Base-by-base conservation (phyloP, 2,329 filamentous ascomycete species). In the Pestalotiopsis sp. region DNA sequence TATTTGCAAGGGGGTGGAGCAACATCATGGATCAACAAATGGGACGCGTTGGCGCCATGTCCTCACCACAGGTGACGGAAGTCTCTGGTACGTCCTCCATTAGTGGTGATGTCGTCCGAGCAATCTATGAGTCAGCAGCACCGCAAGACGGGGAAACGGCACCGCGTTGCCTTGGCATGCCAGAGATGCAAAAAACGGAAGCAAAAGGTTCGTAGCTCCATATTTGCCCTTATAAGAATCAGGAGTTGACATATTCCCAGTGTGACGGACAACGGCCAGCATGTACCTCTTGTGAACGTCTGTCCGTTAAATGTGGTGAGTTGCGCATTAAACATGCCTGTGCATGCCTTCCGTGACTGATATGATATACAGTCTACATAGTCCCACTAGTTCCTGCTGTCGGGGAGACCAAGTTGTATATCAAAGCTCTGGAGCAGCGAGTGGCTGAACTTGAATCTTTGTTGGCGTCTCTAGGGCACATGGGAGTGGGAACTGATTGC, bases 281-380 rank as follows among this genome's bases (percentile, higher is more conserved):
- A 1, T 77, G 76, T 62, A 72, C 71, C 20, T 77, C 76, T 13
- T 77, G 76, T 64, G 73, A 72, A 9, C 72, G 76, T 14, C 65
- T 77, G n/a, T 75, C 74, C 3, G 64, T 76, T n/a, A 77, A 77
- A 67, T 77, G 76, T 66, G 71, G 75, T 77, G 70, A 45, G 74
- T 57, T 58, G n/a, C n/a, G n/a, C 41, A 59, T 68, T 67, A 58
- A 0, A 27, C 55, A 69, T 57, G 12, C 36, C 38, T 38, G 25
- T 62, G 9, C 27, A 13, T 62, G n/a, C 52, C 20, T 25, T n/a
- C n/a, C 7, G 27, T 57, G 45, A 23, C 9, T 61, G 59, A 61
- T 61, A 61, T 6, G 11, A 39, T 36, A 67, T 5, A 7, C 38
- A 77, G 76, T 75, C n/a, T 77, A 77, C 57, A 72, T 77, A 60